phyloP scores from a whole-genome alignment of 2,329 filamentous ascomycete genomes.

The Trichoderma lentiforme region DNA sequence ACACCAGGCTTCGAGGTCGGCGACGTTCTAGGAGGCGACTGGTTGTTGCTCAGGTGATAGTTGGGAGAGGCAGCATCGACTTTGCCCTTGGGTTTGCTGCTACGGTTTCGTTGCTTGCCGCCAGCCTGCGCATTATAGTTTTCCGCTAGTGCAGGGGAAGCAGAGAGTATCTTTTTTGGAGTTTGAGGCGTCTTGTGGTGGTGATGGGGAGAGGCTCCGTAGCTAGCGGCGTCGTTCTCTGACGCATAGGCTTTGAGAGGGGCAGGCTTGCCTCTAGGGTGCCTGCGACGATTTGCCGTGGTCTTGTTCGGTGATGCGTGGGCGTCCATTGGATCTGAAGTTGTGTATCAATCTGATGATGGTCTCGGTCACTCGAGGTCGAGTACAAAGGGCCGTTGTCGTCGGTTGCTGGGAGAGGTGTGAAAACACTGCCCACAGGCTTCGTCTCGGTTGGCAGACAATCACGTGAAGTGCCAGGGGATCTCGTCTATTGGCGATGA shows the following conservation, averaged over 20 bases:
- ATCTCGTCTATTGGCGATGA: background rate
- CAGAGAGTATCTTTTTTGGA: conserved; percentile 43
- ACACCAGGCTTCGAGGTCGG: conserved; percentile 43
- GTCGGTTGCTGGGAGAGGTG: background rate
- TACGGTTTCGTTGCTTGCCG: conserved; percentile 32
- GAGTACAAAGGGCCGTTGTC: background rate
- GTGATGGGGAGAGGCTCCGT: conserved; percentile 28
- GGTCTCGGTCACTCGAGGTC: background rate
- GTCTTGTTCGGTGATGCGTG: conserved; percentile 32
- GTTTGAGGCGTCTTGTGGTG: conserved; percentile 40
- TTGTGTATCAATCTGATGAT: background rate
- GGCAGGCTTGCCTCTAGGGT: conserved; percentile 39
- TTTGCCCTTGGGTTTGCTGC: conserved; percentile 32
- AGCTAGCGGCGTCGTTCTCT: conserved; percentile 47
- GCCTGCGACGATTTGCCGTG: conserved; percentile 37
- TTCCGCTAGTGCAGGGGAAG: conserved; percentile 32
- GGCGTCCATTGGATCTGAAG: conserved; percentile 32
- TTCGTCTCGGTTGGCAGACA: background rate
- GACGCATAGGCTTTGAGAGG: conserved; percentile 57
- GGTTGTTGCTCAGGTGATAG: conserved; percentile 38
- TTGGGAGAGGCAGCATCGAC: conserved; percentile 40
- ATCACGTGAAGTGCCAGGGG: background rate
- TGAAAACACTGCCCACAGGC: background rate
- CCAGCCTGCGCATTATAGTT: conserved; percentile 26
- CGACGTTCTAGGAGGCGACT: conserved; percentile 43